These are phyloP conservation scores for Berkeleyomyces basicola DNA, from an alignment of 2,329 filamentous ascomycete species.

Conservation along the genomic window DNA sequence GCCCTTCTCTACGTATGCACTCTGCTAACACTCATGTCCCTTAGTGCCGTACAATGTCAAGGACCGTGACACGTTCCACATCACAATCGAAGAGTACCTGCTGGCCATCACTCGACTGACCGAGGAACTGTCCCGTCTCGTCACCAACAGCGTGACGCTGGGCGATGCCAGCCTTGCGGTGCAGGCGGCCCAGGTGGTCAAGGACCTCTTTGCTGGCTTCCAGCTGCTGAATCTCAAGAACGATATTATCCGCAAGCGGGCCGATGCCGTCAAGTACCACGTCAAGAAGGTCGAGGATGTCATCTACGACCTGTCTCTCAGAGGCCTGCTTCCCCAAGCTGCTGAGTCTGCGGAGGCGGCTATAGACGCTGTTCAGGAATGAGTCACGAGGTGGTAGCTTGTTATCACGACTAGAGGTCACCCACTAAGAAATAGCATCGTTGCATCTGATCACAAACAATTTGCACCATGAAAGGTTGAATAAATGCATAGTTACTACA, in stretches of 20 bases:
- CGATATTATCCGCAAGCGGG: slow-evolving; percentile 70
- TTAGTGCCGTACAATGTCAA: slow-evolving; percentile 83
- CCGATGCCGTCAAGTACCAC: slow-evolving; percentile 89
- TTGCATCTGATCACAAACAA: no score
- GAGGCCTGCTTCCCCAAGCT: slow-evolving; percentile 21
- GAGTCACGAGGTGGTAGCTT: neutral
- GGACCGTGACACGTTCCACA: slow-evolving; percentile 75
- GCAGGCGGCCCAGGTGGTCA: slow-evolving; percentile 80
- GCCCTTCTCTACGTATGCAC: neutral
- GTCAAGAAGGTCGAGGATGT: slow-evolving; percentile 98
- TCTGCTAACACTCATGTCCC: neutral
- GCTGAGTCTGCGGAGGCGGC: neutral
- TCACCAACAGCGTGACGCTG: slow-evolving; percentile 85
- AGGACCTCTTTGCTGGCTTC: slow-evolving; percentile 89
- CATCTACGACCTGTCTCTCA: slow-evolving; percentile 82
- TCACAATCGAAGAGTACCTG: slow-evolving; percentile 95
- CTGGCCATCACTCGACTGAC: slow-evolving; percentile 73
- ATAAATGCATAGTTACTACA: no score
- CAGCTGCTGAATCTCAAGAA: slow-evolving; percentile 97
- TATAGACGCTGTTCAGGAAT: neutral
- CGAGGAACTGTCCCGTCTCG: slow-evolving; percentile 78
- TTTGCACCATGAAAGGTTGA: no score
- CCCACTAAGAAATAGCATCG: no score
- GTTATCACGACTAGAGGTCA: no score
- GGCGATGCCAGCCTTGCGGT: slow-evolving; percentile 76